These are phyloP conservation scores for Aspergillus coremiiformis DNA, from an alignment of 495 filamentous ascomycete species.

Conservation along the genomic window DNA sequence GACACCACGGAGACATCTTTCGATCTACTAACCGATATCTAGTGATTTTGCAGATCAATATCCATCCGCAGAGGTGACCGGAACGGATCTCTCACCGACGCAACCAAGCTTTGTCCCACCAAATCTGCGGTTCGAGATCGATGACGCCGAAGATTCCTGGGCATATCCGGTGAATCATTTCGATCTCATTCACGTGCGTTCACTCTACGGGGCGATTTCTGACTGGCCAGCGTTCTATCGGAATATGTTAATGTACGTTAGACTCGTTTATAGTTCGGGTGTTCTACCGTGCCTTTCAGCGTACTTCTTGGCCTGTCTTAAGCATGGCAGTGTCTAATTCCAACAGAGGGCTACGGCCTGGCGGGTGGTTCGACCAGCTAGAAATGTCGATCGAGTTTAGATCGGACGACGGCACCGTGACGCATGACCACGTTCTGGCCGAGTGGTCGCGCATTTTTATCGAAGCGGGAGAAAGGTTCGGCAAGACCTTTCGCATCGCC, in stretches of 20 bases:
- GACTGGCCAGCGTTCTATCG: constrained; percentile 48
- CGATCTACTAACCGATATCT: neutral
- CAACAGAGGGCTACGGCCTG: constrained; percentile 46
- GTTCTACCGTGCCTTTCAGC: neutral
- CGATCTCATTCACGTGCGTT: constrained; percentile 58
- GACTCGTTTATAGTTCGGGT: neutral
- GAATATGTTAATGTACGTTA: constrained; percentile 27
- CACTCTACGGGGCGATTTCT: constrained; percentile 48
- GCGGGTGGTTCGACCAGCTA: constrained; percentile 58
- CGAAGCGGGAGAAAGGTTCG: constrained; percentile 43
- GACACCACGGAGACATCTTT: neutral
- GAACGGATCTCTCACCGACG: constrained; percentile 39
- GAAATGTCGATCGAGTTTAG: constrained; percentile 44
- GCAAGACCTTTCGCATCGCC: constrained; percentile 41
- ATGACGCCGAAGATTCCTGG: constrained; percentile 48
- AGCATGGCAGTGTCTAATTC: neutral
- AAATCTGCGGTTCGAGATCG: constrained; percentile 49
- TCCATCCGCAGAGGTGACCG: constrained; percentile 25
- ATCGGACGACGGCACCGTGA: constrained; percentile 45
- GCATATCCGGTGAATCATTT: constrained; percentile 43
- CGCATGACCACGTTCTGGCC: constrained; percentile 42
- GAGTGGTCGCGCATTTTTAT: constrained; percentile 45
- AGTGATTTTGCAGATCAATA: constrained; percentile 37
- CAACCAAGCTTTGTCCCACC: constrained; percentile 34
- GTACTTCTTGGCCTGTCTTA: neutral